Conservation (phyloP, 2,329 filamentous ascomycete genomes). For the Talaromyces sp. region DNA sequence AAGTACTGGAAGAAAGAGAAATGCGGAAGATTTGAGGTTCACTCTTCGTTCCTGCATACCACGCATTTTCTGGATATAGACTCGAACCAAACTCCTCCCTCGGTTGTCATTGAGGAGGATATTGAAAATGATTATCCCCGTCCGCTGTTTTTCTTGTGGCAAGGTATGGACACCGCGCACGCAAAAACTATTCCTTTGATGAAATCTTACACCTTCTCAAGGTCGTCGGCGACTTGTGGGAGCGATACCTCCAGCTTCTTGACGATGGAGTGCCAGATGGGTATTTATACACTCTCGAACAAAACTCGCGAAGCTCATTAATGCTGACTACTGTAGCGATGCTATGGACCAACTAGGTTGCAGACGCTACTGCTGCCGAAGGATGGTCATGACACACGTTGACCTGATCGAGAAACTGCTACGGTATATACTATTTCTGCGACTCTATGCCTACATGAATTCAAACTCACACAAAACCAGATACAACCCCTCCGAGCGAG, state of each 20-base stretch:
- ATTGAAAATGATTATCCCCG: constrained; percentile 83
- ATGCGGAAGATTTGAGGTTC: neutral
- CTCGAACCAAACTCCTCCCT: neutral
- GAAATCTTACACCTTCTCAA: constrained; percentile 34
- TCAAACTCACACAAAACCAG: constrained; percentile 20
- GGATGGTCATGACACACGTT: constrained; percentile 99
- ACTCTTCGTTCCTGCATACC: neutral
- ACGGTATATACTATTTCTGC: constrained; percentile 56
- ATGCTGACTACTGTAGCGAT: constrained; percentile 55
- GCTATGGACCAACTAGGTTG: constrained; percentile 93
- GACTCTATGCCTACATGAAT: neutral
- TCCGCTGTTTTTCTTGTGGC: constrained; percentile 97
- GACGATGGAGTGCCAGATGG: constrained; percentile 71
- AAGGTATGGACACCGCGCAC: constrained; percentile 60
- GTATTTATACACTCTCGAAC: constrained; percentile 38
- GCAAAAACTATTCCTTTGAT: constrained; percentile 5
- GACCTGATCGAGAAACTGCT: constrained; percentile 98
- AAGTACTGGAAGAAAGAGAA: neutral
- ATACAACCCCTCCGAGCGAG: constrained; percentile 47
- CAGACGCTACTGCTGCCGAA: constrained; percentile 94
- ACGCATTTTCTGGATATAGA: neutral
- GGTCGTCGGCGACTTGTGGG: constrained; percentile 97
- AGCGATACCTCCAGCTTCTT: constrained; percentile 85
- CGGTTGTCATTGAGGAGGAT: constrained; percentile 13
- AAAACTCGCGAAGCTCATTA: neutral